Base-by-base conservation (phyloP, 1,284 basidiomycete genomes). In the Puccinia hordei region DNA sequence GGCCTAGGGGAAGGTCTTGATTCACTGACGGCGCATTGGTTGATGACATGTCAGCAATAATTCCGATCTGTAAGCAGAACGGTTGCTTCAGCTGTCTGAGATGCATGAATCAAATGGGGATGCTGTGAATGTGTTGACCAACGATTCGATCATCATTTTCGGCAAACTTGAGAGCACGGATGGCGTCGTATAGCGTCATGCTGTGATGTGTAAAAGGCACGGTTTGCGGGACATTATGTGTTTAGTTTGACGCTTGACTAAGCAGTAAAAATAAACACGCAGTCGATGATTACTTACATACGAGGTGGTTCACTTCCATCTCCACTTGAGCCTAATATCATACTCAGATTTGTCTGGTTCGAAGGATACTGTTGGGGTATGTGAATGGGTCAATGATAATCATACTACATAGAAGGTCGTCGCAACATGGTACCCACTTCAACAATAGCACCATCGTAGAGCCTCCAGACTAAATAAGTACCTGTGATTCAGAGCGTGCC, bases 41-140 rank as follows among this genome's bases (percentile, higher is more conserved):
- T 5, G 83, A 83, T 27, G 84, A 85, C 73, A 87, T 86, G 82
- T 87, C 86, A 73, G 86, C 87, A 73, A 87, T 84, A 81, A 87
- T 83, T 49, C 87, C 87, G 73, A 84, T 84, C 84, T 85, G 71
- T 24, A 38, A 55, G 30, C 30, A 51, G 49, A 73, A 57, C 1
- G 5, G 44, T 17, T 0, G 2, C 9, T 35, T 19, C 15, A 72
- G 69, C 46, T 41, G 22, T 38, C 33, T 59, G 41, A 44, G 38
- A 24, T 69, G 46, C 66, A 57, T 51, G 66, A 61, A 24, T 6
- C 24, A 19, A 38, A 33, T 71, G 8, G 59, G n/a, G 9, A 46
- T n/a, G n/a, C n/a, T n/a, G n/a, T n/a, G 19, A 9, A 10, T 27
- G 17, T 8, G 55, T 61, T 1, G 17, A 82, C 82, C n/a, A 19